Percentiles rank a stretch among this genome's conserved stretches.
Conservation (phyloP, 306 rosid genomes). For the Medicago truncatula region DNA sequence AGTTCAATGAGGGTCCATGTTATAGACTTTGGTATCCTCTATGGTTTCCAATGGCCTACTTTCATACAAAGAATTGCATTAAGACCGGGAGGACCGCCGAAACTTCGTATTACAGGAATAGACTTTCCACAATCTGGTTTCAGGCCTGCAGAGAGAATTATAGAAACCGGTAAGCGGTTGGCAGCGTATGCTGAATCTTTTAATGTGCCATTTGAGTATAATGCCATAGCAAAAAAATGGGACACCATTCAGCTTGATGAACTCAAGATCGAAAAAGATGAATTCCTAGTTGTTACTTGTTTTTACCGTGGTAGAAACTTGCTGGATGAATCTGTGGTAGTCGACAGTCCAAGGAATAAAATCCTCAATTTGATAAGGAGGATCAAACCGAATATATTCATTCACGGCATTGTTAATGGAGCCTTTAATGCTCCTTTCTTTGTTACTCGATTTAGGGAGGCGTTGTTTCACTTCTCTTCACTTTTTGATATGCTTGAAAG, state of each 20-base stretch:
- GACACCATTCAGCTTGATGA: constrained; percentile 82
- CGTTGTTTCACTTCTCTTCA: constrained; percentile 87
- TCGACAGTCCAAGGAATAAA: constrained; percentile 69
- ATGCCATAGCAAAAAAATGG: constrained; percentile 88
- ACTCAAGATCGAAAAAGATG: constrained; percentile 78
- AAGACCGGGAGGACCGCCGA: constrained; percentile 79
- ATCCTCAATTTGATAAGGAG: constrained; percentile 75
- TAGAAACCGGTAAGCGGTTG: constrained; percentile 89
- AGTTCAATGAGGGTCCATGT: constrained; percentile 69
- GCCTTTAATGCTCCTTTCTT: constrained; percentile 93
- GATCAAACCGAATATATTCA: constrained; percentile 75
- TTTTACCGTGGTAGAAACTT: constrained; percentile 78
- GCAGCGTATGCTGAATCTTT: constrained; percentile 78
- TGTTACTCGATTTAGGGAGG: constrained; percentile 92
- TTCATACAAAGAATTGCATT: constrained; percentile 65
- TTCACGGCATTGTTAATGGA: constrained; percentile 81
- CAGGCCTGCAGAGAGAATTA: constrained; percentile 90
- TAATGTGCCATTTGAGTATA: constrained; percentile 78
- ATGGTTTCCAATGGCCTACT: constrained; percentile 98
- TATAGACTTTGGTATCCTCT: constrained; percentile 91
- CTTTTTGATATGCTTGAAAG: constrained; percentile 94
- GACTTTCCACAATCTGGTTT: constrained; percentile 97
- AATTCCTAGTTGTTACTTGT: constrained; percentile 75
- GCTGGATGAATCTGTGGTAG: constrained; percentile 82
- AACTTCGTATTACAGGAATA: constrained; percentile 86